Evolutionary conservation across 1,284 basidiomycete genomes (phyloP).

Genomic region (Cutaneotrichosporon sp.): DNA sequence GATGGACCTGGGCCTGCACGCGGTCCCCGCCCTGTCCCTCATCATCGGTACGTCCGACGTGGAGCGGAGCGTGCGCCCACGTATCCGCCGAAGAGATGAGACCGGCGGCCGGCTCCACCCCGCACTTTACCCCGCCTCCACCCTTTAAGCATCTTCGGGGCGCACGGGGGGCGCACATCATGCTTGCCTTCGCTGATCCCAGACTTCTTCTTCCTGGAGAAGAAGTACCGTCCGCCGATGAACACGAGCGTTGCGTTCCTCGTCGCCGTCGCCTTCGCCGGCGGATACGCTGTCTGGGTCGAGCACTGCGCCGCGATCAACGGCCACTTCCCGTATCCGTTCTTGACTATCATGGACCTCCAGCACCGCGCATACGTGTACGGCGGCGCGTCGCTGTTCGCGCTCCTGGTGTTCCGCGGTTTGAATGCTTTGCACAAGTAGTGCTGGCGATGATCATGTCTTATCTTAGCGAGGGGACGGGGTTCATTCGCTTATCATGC

Average conservation of each 20-base stretch:
- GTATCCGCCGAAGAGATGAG: too few species aligned
- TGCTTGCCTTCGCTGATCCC: too few species aligned
- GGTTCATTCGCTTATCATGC: too few species aligned
- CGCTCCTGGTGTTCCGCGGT: constrained; percentile 58
- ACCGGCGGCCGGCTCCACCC: too few species aligned
- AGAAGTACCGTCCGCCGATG: constrained; percentile 55
- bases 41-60: constrained; percentile 46
- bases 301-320: constrained; percentile 64
- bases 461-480: too few species aligned
- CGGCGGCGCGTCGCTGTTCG: constrained; percentile 53
- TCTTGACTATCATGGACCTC: constrained; percentile 61
- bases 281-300: constrained; percentile 61
- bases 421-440: constrained; percentile 30
- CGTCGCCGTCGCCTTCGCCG: constrained; percentile 50
- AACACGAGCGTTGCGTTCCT: constrained; percentile 53
- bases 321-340: constrained; percentile 73
- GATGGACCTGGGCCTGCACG: constrained; percentile 61
- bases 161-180: too few species aligned
- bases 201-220: constrained; percentile 68
- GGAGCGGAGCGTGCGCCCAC: too few species aligned
- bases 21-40: constrained; percentile 58
- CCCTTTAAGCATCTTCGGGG: too few species aligned
- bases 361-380: constrained; percentile 61
- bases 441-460: too few species aligned
- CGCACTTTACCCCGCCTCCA: too few species aligned